Evolutionary conservation across 768 basidiomycete species (phyloP), one percentile per base, ranked within the genome.

Genomic region (Trametes cinnabarina): DNA sequence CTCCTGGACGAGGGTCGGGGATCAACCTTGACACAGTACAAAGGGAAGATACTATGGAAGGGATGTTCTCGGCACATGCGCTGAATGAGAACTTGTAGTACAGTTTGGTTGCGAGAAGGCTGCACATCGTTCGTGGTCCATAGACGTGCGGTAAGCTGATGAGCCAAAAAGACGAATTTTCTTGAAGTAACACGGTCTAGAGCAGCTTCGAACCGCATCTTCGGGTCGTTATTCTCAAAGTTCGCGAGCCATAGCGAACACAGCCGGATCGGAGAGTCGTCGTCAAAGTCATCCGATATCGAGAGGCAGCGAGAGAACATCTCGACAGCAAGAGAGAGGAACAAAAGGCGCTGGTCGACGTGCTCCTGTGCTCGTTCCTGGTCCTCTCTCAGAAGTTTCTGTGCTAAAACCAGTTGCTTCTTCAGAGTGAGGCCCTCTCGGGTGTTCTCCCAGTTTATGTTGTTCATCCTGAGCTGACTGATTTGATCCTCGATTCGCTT

Each of bases 231-330:
- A 60, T 86, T 81, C 40, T 88, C 83, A 62, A 94, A 90, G 66
- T 94, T 92, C 1, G 88, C 83, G 60, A 98, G 86, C 97, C 96
- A 98, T 3, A 98, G 79, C 1, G 95, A 94, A 63, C 85, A 87
- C 26, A 99, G 77, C 11, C 92, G 85, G 51, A 94, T 89, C 3
- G 88, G 77, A 0, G 83, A 85, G 51, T 90, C 85, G 54, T 87
- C 85, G 67, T 98, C 92, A 60, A 84, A 87, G 0, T 72, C 72
- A 64, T 93, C 87, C 0, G 90, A 89, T 0, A 79, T 69, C 26
- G 81, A 74, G 37, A 99, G 78, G 58, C 87, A 87, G 17, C 77
- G 81, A 3, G 93, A 87, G 72, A 92, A 94, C 92, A 95, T 95
- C 39, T 85, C 79, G 55, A 97, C 77, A 0, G 95, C 90, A 53